Evolutionary conservation across 495 filamentous ascomycete genomes (phyloP).

Genomic region (Mycothermus thermophilus): DNA sequence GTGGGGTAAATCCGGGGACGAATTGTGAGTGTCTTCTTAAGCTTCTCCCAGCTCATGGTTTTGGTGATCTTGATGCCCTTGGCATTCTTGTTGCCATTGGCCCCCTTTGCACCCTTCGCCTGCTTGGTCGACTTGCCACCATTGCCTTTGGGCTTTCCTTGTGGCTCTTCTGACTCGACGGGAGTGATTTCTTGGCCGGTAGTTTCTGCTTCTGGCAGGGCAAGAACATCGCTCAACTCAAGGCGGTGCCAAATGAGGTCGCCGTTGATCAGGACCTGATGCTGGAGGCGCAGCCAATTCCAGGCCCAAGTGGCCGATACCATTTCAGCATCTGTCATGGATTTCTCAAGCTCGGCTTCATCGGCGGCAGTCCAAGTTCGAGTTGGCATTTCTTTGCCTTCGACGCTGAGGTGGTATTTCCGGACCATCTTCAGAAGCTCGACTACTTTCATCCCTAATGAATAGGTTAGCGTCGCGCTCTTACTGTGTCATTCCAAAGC

Average conservation of each 20-base stretch:
- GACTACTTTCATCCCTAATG: conserved; percentile 14
- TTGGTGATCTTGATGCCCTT: conserved; percentile 2
- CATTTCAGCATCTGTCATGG: conserved; percentile 17
- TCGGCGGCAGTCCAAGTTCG: conserved; percentile 1
- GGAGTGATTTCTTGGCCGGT: conserved; percentile 1
- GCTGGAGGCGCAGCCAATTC: conserved; percentile 29
- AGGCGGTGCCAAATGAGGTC: conserved; percentile 29
- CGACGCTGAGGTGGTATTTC: conserved; percentile 13
- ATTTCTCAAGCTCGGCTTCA: conserved; percentile 10
- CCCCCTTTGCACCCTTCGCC: background rate
- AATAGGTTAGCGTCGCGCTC: conserved; percentile 7
- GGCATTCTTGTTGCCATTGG: conserved; percentile 1
- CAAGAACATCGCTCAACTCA: conserved; percentile 26
- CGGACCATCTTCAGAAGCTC: conserved; percentile 19
- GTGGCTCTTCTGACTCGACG: background rate
- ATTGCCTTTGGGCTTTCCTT: too few species aligned
- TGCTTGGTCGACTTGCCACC: background rate
- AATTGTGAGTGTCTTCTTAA: conserved; percentile 15
- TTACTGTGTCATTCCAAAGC: too few species aligned
- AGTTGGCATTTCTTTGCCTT: conserved; percentile 2
- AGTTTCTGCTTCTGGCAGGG: conserved; percentile 21
- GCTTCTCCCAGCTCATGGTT: too few species aligned
- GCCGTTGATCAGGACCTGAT: conserved; percentile 30
- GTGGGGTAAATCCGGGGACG: conserved; percentile 25
- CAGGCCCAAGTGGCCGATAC: conserved; percentile 28